Conservation (phyloP, 75 land plant genomes). For the Pseudotsuga menziesii region DNA sequence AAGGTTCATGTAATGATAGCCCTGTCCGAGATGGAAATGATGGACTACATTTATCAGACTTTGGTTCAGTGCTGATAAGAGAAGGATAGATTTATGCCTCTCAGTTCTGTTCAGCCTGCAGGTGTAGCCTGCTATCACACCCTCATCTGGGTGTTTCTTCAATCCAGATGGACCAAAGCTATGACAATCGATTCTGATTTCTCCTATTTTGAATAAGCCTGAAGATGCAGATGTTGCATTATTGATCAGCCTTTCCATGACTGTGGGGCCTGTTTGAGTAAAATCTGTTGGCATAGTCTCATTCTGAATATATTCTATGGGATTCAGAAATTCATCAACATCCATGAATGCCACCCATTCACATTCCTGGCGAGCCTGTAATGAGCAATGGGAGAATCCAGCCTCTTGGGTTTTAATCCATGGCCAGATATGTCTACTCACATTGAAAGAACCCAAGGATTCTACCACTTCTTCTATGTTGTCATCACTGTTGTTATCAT, state of each 20-base stretch:
- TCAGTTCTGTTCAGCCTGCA: constrained; percentile 55
- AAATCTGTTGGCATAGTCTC: constrained; percentile 12
- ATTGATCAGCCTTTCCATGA: constrained; percentile 29
- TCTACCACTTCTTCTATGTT: constrained; percentile 37
- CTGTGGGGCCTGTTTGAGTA: neutral
- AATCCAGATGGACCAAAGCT: constrained; percentile 85
- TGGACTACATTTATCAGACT: constrained; percentile 78
- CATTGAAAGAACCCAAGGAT: constrained; percentile 24
- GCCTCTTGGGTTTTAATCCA: constrained; percentile 98
- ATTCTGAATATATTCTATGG: constrained; percentile 10
- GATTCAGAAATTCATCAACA: constrained; percentile 81
- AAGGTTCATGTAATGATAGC: constrained; percentile 24
- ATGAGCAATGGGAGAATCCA: constrained; percentile 87
- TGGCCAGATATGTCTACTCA: constrained; percentile 67
- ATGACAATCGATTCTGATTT: constrained; percentile 50
- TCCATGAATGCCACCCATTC: constrained; percentile 88
- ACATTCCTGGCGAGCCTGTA: constrained; percentile 54
- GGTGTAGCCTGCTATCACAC: constrained; percentile 77
- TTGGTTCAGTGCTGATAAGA: constrained; percentile 51
- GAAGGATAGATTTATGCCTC: constrained; percentile 80
- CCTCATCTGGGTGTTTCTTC: constrained; percentile 32
- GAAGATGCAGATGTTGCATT: constrained; percentile 16
- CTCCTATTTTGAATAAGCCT: constrained; percentile 39
- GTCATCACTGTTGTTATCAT: constrained; percentile 94
- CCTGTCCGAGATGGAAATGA: constrained; percentile 63